phyloP scores from a whole-genome alignment of 192 early-diverging fungal species.

The Coemansia sp. region DNA sequence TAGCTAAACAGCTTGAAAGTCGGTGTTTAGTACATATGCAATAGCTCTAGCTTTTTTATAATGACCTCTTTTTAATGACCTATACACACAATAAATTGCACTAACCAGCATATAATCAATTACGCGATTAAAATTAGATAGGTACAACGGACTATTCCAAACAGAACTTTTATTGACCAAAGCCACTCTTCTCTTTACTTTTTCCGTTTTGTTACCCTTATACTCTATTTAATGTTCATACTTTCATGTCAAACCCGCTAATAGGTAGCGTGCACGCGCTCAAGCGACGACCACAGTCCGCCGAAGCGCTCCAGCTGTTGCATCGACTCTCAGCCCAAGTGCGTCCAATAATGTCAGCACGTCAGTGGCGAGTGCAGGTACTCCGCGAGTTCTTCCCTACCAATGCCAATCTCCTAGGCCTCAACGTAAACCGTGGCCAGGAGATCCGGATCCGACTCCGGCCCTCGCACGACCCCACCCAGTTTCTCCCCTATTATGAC shows the following conservation, averaged over 20 bases:
- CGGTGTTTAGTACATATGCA: too few relatives aligned
- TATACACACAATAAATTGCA: too few relatives aligned
- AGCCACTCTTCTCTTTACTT: too few relatives aligned
- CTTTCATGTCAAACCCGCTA: conserved; percentile 11
- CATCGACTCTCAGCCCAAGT: conserved; percentile 37
- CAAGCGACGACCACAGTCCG: conserved; percentile 19
- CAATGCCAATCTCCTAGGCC: conserved; percentile 31
- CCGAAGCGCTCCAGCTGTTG: conserved; percentile 28
- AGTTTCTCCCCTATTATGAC: conserved; percentile 37
- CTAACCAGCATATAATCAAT: too few relatives aligned
- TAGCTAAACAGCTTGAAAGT: too few relatives aligned
- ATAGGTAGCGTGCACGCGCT: conserved; percentile 42
- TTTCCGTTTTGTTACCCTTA: not conserved
- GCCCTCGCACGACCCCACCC: conserved; percentile 12
- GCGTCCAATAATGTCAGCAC: conserved; percentile 43
- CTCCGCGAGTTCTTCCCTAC: conserved; percentile 45
- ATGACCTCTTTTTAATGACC: too few relatives aligned
- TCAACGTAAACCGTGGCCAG: conserved; percentile 41
- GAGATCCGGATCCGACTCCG: conserved; percentile 51
- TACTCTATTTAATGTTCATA: not conserved
- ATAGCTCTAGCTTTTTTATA: too few relatives aligned
- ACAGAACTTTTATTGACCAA: too few relatives aligned
- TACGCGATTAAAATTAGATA: too few relatives aligned
- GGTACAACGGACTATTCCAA: too few relatives aligned
- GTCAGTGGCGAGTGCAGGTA: conserved; percentile 31